Evolutionary conservation across 2,329 filamentous ascomycete species (phyloP).

Genomic region (Neofusicoccum sp.): DNA sequence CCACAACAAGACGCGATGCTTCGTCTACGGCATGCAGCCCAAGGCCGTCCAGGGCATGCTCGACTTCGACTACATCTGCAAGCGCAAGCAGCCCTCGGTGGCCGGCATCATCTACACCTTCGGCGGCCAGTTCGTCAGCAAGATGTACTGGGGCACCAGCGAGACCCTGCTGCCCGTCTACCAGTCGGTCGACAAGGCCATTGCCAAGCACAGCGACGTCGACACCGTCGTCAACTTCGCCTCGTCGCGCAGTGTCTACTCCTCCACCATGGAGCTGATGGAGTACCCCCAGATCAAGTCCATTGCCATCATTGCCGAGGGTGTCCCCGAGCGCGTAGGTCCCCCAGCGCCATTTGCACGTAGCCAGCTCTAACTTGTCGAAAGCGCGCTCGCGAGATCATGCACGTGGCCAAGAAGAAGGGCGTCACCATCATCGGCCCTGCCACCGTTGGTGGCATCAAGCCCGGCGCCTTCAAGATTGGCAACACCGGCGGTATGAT

Average conservation of each 20-base stretch:
- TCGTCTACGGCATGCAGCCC: conserved; percentile 98
- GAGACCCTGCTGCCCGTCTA: conserved; percentile 98
- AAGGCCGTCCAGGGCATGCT: conserved; percentile 67
- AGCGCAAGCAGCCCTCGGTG: conserved; percentile 91
- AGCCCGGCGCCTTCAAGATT: conserved; percentile 99
- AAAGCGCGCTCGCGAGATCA: conserved; percentile 93
- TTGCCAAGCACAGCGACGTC: conserved; percentile 94
- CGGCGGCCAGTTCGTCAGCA: conserved; percentile 99
- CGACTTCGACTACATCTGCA: conserved; percentile 99
- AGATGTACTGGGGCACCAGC: conserved; percentile 99
- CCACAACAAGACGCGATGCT: conserved; percentile 99
- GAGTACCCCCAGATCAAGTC: conserved; percentile 94
- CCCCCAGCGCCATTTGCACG: neutral
- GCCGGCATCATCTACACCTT: conserved; percentile 99
- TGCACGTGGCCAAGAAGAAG: conserved; percentile 96
- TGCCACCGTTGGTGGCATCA: conserved; percentile 98
- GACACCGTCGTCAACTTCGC: conserved; percentile 99
- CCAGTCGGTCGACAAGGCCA: conserved; percentile 87
- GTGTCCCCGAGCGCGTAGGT: conserved; percentile 94
- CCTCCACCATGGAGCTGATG: conserved; percentile 98
- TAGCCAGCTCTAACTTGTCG: conserved; percentile 19
- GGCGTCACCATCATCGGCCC: conserved; percentile 98
- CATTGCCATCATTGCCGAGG: conserved; percentile 98
- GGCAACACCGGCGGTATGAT: conserved; percentile 99
- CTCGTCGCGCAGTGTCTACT: conserved; percentile 97